A percentile compares a stretch with the other conserved stretches of the same genome.
These are phyloP conservation scores for Fusarium napiforme DNA, from an alignment of 2,329 filamentous ascomycete species.

Conservation along the genomic window DNA sequence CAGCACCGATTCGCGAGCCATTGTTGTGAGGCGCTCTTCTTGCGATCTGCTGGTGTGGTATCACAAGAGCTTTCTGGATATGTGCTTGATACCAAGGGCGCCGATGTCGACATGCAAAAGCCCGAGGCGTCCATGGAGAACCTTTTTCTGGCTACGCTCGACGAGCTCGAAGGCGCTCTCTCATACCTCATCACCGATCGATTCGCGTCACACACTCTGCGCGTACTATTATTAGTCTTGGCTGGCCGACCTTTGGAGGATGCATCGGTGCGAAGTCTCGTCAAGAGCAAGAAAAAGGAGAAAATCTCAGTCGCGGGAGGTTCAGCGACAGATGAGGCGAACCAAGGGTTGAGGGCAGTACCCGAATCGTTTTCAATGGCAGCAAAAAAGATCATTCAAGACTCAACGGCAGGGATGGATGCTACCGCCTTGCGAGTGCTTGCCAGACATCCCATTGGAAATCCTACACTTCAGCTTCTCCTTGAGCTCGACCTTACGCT, in stretches of 20 bases:
- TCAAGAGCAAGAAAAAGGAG: conserved; percentile 95
- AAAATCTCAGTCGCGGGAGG: conserved; percentile 72
- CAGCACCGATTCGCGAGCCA: conserved; percentile 97
- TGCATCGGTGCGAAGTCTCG: conserved; percentile 73
- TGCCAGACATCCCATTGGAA: conserved; percentile 89
- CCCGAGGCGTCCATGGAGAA: conserved; percentile 79
- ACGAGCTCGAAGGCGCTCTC: conserved; percentile 88
- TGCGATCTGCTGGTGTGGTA: conserved; percentile 82
- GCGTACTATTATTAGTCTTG: conserved; percentile 86
- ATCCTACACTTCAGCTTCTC: conserved; percentile 91
- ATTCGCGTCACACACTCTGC: conserved; percentile 91
- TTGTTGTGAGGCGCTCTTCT: conserved; percentile 94
- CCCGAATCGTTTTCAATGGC: conserved; percentile 82
- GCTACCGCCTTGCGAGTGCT: conserved; percentile 83
- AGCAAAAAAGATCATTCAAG: conserved; percentile 82
- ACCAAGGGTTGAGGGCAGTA: conserved; percentile 65
- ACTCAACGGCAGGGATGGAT: conserved; percentile 80
- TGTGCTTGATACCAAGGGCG: conserved; percentile 57
- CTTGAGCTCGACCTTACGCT: conserved; percentile 85
- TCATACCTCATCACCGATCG: conserved; percentile 85
- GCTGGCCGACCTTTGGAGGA: conserved; percentile 84
- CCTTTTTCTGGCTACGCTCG: conserved; percentile 82
- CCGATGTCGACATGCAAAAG: conserved; percentile 56
- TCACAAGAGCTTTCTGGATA: conserved; percentile 73
- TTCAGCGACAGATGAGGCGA: conserved; percentile 60